Conservation (phyloP, 345 rosid species). For the Rhodamnia argentea region DNA sequence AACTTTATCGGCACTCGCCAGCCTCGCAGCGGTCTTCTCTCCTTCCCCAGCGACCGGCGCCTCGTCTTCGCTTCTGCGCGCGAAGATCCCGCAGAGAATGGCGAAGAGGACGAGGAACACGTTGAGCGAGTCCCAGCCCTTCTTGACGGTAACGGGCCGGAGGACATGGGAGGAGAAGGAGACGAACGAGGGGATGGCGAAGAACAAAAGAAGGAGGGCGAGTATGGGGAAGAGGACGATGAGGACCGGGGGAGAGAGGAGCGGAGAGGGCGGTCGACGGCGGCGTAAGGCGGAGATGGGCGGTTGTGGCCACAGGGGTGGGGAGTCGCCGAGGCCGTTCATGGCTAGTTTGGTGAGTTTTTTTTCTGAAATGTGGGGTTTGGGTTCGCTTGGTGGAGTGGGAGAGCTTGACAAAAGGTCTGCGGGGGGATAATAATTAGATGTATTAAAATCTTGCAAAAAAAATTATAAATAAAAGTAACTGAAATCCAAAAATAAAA, state of each 20-base stretch:
- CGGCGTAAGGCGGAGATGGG: constrained; percentile 27
- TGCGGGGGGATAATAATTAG: background rate
- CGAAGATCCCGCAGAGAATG: constrained; percentile 65
- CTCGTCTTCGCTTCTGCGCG: constrained; percentile 39
- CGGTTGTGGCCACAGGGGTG: constrained; percentile 39
- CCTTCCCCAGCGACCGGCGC: background rate
- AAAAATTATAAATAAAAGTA: background rate
- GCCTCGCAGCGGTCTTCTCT: background rate
- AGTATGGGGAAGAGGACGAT: constrained; percentile 39
- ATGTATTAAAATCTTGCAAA: background rate
- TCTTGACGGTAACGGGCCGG: constrained; percentile 30
- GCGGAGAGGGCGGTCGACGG: constrained; percentile 16
- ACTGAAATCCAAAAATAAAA: background rate
- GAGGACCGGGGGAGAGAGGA: constrained; percentile 32
- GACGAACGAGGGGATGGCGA: constrained; percentile 33
- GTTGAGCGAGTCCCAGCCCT: constrained; percentile 63
- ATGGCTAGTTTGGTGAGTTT: background rate
- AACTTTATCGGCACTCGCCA: background rate
- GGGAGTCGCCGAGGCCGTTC: constrained; percentile 24
- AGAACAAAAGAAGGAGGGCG: constrained; percentile 29
- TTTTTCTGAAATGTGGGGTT: background rate
- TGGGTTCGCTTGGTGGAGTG: background rate
- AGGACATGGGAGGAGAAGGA: constrained; percentile 31
- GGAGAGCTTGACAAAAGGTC: background rate
- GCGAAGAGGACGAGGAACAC: constrained; percentile 54